Base-by-base conservation (phyloP, 1,139 yeast genomes). In the Yamadazyma conglobata region DNA sequence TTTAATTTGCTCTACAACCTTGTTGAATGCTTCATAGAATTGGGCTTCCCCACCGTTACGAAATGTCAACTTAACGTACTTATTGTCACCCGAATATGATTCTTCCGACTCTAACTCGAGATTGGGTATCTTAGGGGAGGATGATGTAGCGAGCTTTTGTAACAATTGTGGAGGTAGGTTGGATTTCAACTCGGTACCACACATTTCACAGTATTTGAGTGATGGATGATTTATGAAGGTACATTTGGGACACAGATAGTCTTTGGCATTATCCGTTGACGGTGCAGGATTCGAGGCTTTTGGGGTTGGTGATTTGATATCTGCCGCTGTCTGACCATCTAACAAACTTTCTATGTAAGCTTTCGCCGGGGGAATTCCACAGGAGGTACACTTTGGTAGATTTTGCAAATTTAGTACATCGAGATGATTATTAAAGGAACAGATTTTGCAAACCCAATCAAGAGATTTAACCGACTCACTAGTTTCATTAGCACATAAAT, bases 181-280 rank as follows among this genome's bases (percentile, higher is more conserved):
- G 1, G 56, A 43, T 29, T 43, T 47, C 26, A 85, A 59, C 27
- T 71, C 68, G 0, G 81, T 64, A 0, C 95, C 96, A 59, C 97
- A 91, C 52, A 91, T 72, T 54, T 91, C 98, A 54, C 98, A 91
- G 40, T 65, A 69, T 28, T 70, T 61, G 64, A 91, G 61, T 4
- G 85, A 75, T 0, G 89, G 84, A 53, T 89, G 96, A 51, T 91
- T 91, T 10, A 76, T 62, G 48, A 89, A 91, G 0, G 97, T 91
- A 48, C 97, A 91, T 26, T 72, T 67, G 0, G 88, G 79, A 44
- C 98, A 91, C 28, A 69, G 33, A 21, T 35, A 33, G 20, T 29
- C 38, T 34, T 32, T n/a, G n/a, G n/a, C n/a, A n/a, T n/a, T n/a
- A 11, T 18, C 19, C 16, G 13, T 14, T 14, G n/a, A n/a, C n/a